phyloP scores from a whole-genome alignment of 441 rosid species.

The Croton setiger region DNA sequence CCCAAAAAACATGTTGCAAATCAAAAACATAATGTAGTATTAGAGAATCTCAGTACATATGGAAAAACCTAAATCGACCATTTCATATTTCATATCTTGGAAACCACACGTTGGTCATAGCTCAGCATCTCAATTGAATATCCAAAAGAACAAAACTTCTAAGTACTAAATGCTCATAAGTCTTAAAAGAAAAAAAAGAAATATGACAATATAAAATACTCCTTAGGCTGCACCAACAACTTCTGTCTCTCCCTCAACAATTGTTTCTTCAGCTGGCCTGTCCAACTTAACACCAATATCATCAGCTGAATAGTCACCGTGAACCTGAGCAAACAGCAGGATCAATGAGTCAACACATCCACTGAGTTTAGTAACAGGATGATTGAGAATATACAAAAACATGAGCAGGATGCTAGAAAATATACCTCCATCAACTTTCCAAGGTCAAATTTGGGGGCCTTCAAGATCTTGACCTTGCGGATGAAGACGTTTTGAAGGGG shows the following conservation, averaged over 20 bases:
- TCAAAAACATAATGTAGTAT: not conserved
- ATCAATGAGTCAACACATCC: not conserved
- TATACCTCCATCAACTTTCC: slow-evolving; percentile 75
- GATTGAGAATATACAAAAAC: no score
- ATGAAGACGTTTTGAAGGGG: slow-evolving; percentile 74
- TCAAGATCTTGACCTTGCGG: slow-evolving; percentile 71
- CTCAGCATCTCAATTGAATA: not conserved
- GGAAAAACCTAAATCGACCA: not conserved
- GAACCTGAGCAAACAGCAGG: slow-evolving; percentile 39
- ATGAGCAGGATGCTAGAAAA: not conserved
- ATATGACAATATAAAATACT: not conserved
- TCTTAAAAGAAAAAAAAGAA: not conserved
- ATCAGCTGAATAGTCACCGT: slow-evolving; percentile 74
- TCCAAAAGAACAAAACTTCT: not conserved
- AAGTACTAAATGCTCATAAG: not conserved
- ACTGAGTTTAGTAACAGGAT: no score
- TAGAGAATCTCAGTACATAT: not conserved
- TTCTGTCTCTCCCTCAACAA: slow-evolving; percentile 35
- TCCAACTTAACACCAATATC: slow-evolving; percentile 81
- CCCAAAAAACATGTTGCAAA: not conserved
- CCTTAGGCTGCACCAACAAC: slow-evolving; percentile 22
- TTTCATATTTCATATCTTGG: not conserved
- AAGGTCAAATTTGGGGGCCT: slow-evolving; percentile 79
- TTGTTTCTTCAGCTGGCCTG: slow-evolving; percentile 64
- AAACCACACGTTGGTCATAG: slow-evolving; percentile 5